Percentiles rank a stretch among this genome's conserved stretches.
These are phyloP conservation scores for Candida smagusa DNA, from an alignment of 1,139 yeast species.

Conservation along the genomic window DNA sequence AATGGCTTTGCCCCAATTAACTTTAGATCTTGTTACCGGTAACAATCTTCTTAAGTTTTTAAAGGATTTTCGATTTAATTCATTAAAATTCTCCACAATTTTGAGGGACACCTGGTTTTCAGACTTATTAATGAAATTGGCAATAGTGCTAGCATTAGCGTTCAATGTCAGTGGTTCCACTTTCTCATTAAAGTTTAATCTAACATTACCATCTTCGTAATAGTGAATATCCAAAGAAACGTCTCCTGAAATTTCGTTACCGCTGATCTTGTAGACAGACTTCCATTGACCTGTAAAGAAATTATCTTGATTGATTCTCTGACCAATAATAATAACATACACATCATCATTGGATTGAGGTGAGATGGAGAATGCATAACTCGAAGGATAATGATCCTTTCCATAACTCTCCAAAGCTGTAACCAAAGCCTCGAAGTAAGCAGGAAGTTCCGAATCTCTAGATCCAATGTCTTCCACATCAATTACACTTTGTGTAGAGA, in stretches of 20 bases:
- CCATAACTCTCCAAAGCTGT: conserved; percentile 38
- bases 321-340: conserved; percentile 55
- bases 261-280: conserved; percentile 52
- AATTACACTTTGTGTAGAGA: conserved; percentile 39
- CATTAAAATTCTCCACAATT: conserved; percentile 62
- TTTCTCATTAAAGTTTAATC: conserved; percentile 58
- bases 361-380: conserved; percentile 43
- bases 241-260: conserved; percentile 45
- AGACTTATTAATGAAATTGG: conserved; percentile 49
- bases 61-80: conserved; percentile 76
- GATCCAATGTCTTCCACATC: conserved; percentile 47
- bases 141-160: conserved; percentile 30
- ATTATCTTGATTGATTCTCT: conserved; percentile 69
- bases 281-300: conserved; percentile 92
- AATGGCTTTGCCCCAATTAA: conserved; percentile 94
- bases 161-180: conserved; percentile 19
- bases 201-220: conserved; percentile 93
- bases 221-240: conserved; percentile 79
- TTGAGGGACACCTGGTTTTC: conserved; percentile 63
- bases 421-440: conserved; percentile 28
- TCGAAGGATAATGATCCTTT: conserved; percentile 51
- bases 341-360: conserved; percentile 27
- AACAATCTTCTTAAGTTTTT: conserved; percentile 84
- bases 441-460: conserved; percentile 22
- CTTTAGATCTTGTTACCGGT: conserved; percentile 87